Conservation (phyloP, 2,329 filamentous ascomycete species). For the Colletotrichum shisoi region DNA sequence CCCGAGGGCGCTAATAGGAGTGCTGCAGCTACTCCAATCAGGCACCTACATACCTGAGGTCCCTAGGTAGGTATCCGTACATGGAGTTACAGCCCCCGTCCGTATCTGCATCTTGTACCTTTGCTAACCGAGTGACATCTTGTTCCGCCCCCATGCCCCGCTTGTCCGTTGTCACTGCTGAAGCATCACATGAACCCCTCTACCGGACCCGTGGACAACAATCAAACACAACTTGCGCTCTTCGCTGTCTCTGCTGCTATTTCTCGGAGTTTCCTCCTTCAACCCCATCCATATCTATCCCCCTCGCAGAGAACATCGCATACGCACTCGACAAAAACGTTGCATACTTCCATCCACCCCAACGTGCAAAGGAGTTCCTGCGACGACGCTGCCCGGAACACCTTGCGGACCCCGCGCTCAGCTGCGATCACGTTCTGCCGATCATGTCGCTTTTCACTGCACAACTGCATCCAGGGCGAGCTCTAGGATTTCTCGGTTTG, state of each 20-base stretch:
- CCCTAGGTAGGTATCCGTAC: too few relatives aligned
- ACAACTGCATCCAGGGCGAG: constrained; percentile 72
- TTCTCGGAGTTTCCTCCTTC: constrained; percentile 10
- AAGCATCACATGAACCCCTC: constrained; percentile 40
- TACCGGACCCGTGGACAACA: constrained; percentile 31
- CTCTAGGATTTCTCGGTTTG: constrained; percentile 67
- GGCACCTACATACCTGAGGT: too few relatives aligned
- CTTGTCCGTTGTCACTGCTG: constrained; percentile 34
- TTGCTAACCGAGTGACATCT: constrained; percentile 34
- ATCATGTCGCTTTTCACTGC: constrained; percentile 63
- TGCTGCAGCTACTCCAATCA: background rate
- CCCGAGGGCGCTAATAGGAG: background rate
- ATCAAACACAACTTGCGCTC: background rate
- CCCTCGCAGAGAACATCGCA: background rate
- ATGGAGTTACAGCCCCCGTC: background rate
- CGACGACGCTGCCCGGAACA: constrained; percentile 28
- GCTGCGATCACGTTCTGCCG: constrained; percentile 27
- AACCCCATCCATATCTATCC: background rate
- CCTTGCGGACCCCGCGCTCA: constrained; percentile 33
- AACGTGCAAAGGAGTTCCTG: constrained; percentile 4
- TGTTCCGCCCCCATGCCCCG: constrained; percentile 34
- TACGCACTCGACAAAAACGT: constrained; percentile 12
- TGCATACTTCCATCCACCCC: background rate
- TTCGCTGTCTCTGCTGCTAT: constrained; percentile 3
- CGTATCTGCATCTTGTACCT: constrained; percentile 1